These are phyloP conservation scores for Phytophthora hybrid DNA, from an alignment of 352 stramenopile species.

Conservation along the genomic window DNA sequence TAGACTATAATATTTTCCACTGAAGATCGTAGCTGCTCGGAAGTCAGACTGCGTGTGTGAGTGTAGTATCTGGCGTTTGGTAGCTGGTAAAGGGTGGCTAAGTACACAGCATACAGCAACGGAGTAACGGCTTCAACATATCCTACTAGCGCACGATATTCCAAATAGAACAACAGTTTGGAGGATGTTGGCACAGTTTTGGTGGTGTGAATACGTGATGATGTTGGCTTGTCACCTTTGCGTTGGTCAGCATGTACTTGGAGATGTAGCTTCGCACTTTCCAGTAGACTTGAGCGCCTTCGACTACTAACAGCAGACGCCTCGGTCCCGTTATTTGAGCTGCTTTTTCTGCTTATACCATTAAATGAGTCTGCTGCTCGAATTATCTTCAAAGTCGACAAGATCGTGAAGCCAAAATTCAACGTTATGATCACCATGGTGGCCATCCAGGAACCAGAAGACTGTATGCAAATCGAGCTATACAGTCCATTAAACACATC, in stretches of 20 bases:
- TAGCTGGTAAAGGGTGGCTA: neutral
- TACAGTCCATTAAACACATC: constrained; percentile 22
- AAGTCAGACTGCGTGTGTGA: neutral
- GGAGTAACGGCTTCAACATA: constrained; percentile 5
- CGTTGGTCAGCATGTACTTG: neutral
- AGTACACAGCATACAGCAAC: neutral
- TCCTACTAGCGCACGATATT: constrained; percentile 8
- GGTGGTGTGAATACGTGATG: neutral
- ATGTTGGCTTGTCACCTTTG: neutral
- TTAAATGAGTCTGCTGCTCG: neutral
- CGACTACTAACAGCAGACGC: no score
- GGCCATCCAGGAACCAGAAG: constrained; percentile 5
- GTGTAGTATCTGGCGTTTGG: constrained; percentile 8
- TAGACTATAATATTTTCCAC: neutral
- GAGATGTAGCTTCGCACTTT: neutral
- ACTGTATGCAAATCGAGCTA: constrained; percentile 18
- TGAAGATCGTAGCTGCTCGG: neutral
- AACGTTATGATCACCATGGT: constrained; percentile 4
- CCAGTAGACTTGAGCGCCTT: neutral
- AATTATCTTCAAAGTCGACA: constrained; percentile 1
- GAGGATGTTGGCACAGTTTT: neutral
- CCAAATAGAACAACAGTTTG: neutral
- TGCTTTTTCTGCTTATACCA: neutral
- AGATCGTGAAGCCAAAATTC: neutral
- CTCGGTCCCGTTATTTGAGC: no score